Evolutionary conservation across 2,329 filamentous ascomycete species (phyloP), one percentile per base, ranked within the genome.

Genomic region (Elsinoe australis): DNA sequence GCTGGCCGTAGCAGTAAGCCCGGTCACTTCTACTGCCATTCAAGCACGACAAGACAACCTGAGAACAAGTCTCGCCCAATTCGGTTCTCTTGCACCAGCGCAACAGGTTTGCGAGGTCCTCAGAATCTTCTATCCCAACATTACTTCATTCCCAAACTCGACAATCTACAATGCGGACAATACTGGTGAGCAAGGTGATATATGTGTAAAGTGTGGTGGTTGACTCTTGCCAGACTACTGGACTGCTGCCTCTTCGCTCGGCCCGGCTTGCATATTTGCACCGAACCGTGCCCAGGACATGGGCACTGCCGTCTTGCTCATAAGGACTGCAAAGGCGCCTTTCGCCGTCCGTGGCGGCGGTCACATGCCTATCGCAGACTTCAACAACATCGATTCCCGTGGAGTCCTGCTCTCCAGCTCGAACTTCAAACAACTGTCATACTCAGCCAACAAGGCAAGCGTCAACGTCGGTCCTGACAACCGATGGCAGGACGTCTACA

Each of bases 151-250:
- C 17, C 36, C 36, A 4, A 41, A 41, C 14, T 41, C 36, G 2
- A 41, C 36, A 3, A 14, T 14, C 4, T 41, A 41, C 36, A 41
- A 12, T 14, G 36, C 36, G 5, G 36, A 41, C 36, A 41, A 41
- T n/a, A 41, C 36, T 9, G 36, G 36, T 41, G 22, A n/a, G n/a
- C n/a, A n/a, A n/a, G 12, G 19, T 12, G 10, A 15, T 17, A 12
- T 10, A 12, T 28, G 2, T 26, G n/a, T n/a, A n/a, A n/a, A n/a
- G n/a, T n/a, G n/a, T n/a, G n/a, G n/a, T 29, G 26, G 26, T 12
- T 59, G 54, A 41, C 36, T 21, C 2, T 28, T 14, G 5, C 28
- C n/a, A 41, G 36, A 41, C 36, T 41, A 41, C 21, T 41, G 36
- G 36, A 41, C 36, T 9, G 36, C 36, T 8, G 36, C 36, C 24